Evolutionary conservation across 2,329 filamentous ascomycete genomes (phyloP).

Genomic region (Colletotrichum camelliae): DNA sequence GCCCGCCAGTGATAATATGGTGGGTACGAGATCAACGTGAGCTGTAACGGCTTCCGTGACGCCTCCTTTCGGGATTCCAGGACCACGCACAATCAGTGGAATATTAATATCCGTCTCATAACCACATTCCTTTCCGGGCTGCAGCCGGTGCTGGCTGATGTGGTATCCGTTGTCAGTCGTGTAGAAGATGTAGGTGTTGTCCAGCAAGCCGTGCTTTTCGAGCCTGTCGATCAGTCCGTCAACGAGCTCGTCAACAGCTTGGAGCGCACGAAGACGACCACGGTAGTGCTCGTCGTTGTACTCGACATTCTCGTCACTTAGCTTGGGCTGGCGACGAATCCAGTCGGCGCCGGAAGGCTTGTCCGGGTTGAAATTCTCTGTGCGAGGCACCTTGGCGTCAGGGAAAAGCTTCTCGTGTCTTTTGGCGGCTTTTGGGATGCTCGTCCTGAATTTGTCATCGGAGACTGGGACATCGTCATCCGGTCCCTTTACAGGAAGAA

Average conservation of each 20-base stretch:
- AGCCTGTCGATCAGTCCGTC: conserved; percentile 40
- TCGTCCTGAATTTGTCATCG: conserved; percentile 46
- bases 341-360: conserved; percentile 47
- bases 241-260: conserved; percentile 52
- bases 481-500: conserved; percentile 63
- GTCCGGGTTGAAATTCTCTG: conserved; percentile 68
- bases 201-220: conserved; percentile 34
- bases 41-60: conserved; percentile 46
- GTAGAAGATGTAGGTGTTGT: conserved; percentile 57
- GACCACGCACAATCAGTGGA: conserved; percentile 55
- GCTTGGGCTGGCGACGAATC: conserved; percentile 42
- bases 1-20: conserved; percentile 48
- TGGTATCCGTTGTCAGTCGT: conserved; percentile 60
- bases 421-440: conserved; percentile 41
- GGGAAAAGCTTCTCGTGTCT: conserved; percentile 67
- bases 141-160: conserved; percentile 56
- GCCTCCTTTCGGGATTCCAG: conserved; percentile 44
- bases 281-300: conserved; percentile 46
- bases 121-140: conserved; percentile 56
- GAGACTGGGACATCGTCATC: conserved; percentile 56
- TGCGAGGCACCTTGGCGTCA: conserved; percentile 65
- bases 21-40: conserved; percentile 61
- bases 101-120: conserved; percentile 59
- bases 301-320: conserved; percentile 34
- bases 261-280: conserved; percentile 45